These are phyloP conservation scores for Chenopodium formosanum DNA, from an alignment of 148 eudicot species.

Conservation along the genomic window DNA sequence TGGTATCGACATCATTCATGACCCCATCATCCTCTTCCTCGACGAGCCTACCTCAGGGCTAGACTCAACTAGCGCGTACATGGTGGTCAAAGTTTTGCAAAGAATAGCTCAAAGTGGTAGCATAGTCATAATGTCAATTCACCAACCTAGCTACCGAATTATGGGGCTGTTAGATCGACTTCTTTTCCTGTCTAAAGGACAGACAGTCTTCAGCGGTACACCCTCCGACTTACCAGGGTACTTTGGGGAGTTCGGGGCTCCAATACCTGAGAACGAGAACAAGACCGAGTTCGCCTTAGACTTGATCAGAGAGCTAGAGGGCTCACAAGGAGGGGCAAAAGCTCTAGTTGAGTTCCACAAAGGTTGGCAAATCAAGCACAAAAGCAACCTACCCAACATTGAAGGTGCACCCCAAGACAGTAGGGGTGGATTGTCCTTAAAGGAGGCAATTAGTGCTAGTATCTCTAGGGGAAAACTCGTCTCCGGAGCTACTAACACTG, in stretches of 20 bases:
- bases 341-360: slow-evolving; percentile 67
- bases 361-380: slow-evolving; percentile 50
- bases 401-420: slow-evolving; percentile 36
- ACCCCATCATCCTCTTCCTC: slow-evolving; percentile 73
- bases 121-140: slow-evolving; percentile 79
- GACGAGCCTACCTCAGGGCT: slow-evolving; percentile 94
- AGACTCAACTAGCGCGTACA: slow-evolving; percentile 80
- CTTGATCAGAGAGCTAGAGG: slow-evolving; percentile 73
- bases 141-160: slow-evolving; percentile 82
- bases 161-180: slow-evolving; percentile 65
- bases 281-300: slow-evolving; percentile 79
- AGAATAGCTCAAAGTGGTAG: slow-evolving; percentile 86
- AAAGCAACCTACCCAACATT: background rate
- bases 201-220: slow-evolving; percentile 71
- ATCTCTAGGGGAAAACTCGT: slow-evolving; percentile 86
- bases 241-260: slow-evolving; percentile 65
- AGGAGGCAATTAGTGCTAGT: slow-evolving; percentile 83
- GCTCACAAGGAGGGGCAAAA: slow-evolving; percentile 63
- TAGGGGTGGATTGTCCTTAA: slow-evolving; percentile 50
- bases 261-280: slow-evolving; percentile 81
- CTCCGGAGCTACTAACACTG: slow-evolving; percentile 55
- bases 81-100: slow-evolving; percentile 80
- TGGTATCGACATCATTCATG: slow-evolving; percentile 84
- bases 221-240: slow-evolving; percentile 48
- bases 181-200: slow-evolving; percentile 68